Percentiles rank a stretch among this genome's conserved stretches.
Evolutionary conservation across 192 early-diverging fungal species (phyloP).

Genomic region (Mortierella alpina): DNA sequence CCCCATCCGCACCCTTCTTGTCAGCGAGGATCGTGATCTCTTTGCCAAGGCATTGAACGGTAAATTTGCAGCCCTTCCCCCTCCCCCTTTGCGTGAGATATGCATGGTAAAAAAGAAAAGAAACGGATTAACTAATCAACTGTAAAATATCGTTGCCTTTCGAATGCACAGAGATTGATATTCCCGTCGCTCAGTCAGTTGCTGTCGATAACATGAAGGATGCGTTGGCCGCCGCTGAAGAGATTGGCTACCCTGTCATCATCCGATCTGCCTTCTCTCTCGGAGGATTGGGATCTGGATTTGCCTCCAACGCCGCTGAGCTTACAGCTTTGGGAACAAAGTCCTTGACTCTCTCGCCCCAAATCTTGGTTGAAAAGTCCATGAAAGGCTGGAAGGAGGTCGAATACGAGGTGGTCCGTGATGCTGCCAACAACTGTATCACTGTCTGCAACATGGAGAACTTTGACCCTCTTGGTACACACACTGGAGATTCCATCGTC

Average conservation of each 20-base stretch:
- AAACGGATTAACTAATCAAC: background rate
- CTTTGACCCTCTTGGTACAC: conserved; percentile 98
- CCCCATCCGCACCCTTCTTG: conserved; percentile 90
- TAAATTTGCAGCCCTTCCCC: conserved; percentile 14
- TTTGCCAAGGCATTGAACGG: conserved; percentile 93
- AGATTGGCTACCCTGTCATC: conserved; percentile 95
- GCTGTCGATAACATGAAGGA: conserved; percentile 90
- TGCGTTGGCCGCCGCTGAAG: conserved; percentile 83
- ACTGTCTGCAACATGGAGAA: conserved; percentile 99
- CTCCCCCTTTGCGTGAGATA: too few relatives aligned
- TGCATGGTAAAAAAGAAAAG: background rate
- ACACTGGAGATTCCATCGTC: conserved; percentile 99
- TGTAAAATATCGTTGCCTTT: background rate
- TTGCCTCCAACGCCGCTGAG: conserved; percentile 81
- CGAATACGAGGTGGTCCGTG: conserved; percentile 99
- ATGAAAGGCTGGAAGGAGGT: conserved; percentile 99
- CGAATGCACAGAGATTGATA: conserved; percentile 70
- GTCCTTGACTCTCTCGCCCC: conserved; percentile 87
- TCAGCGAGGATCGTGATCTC: conserved; percentile 94
- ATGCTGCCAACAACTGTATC: conserved; percentile 97
- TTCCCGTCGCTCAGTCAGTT: conserved; percentile 89
- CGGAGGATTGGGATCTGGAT: conserved; percentile 98
- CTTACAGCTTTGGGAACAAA: conserved; percentile 84
- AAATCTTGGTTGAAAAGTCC: conserved; percentile 93
- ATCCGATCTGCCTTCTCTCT: conserved; percentile 94